Evolutionary conservation across 83 land plant genomes (phyloP).

Genomic region (Picea mariana): DNA sequence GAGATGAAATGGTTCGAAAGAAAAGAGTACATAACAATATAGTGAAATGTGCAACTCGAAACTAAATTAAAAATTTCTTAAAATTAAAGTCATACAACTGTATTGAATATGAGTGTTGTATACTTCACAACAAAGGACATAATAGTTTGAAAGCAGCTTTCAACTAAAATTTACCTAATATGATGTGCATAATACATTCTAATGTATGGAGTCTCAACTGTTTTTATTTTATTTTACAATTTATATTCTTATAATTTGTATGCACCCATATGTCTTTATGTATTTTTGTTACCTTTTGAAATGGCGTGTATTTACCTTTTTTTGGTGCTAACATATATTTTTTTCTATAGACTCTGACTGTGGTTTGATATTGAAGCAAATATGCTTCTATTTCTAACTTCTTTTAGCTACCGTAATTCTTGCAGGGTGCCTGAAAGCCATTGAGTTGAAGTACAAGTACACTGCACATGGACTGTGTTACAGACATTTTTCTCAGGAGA

Average conservation of each 20-base stretch:
- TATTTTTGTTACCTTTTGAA: background rate
- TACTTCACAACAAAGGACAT: too few species aligned
- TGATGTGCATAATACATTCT: background rate
- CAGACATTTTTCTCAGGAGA: background rate
- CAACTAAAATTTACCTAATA: background rate
- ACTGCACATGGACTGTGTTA: background rate
- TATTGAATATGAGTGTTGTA: too few species aligned
- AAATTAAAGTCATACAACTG: too few species aligned
- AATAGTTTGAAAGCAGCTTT: too few species aligned
- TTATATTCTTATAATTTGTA: background rate
- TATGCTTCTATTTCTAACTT: background rate
- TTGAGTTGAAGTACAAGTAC: background rate
- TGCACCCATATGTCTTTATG: background rate
- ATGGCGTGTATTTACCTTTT: background rate
- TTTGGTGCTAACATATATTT: background rate
- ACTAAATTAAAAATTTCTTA: too few species aligned
- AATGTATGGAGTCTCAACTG: background rate
- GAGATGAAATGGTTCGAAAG: too few species aligned
- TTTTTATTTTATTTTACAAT: background rate
- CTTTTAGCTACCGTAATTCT: background rate
- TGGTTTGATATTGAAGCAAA: background rate
- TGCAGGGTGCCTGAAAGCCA: slow-evolving; percentile 9
- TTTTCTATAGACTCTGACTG: background rate
- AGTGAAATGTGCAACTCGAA: too few species aligned
- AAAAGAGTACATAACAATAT: too few species aligned